Evolutionary conservation across 2,329 filamentous ascomycete species (phyloP).

Genomic region (Phyllosticta citriasiana): DNA sequence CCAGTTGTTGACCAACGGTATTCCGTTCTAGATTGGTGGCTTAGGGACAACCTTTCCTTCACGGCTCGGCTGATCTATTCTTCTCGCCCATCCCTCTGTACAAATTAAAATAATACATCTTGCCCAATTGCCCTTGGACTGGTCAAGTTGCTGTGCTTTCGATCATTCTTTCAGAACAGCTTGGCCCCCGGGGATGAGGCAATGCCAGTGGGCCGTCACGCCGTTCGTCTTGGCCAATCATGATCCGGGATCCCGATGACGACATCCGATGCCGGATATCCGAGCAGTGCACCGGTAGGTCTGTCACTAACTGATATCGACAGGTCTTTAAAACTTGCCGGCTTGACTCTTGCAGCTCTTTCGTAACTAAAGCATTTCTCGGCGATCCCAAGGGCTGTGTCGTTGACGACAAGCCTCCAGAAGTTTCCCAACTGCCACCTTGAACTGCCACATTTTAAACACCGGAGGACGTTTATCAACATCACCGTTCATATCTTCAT

Average conservation of each 20-base stretch:
- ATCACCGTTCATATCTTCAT: too few species aligned
- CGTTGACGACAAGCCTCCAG: too few species aligned
- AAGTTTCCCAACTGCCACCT: too few species aligned
- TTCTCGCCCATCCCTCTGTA: background rate
- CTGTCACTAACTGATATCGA: background rate
- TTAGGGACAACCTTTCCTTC: background rate
- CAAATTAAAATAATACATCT: background rate
- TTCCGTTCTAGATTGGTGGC: conserved; percentile 59
- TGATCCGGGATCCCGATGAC: background rate
- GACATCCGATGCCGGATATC: background rate
- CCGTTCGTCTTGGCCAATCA: background rate
- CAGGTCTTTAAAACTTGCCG: background rate
- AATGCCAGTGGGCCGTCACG: background rate
- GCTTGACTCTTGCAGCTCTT: background rate
- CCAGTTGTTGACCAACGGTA: conserved; percentile 92
- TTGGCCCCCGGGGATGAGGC: background rate
- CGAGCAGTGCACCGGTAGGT: background rate
- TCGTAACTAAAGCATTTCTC: too few species aligned
- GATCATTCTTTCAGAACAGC: background rate
- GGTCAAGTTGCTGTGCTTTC: too few species aligned
- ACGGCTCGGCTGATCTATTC: background rate
- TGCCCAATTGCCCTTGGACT: background rate
- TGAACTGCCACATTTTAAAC: too few species aligned
- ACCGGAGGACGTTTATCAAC: too few species aligned
- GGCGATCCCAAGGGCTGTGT: too few species aligned